Evolutionary conservation across 2,329 filamentous ascomycete species (phyloP), one percentile per base, ranked within the genome.

Genomic region (Diplocarpon mali): DNA sequence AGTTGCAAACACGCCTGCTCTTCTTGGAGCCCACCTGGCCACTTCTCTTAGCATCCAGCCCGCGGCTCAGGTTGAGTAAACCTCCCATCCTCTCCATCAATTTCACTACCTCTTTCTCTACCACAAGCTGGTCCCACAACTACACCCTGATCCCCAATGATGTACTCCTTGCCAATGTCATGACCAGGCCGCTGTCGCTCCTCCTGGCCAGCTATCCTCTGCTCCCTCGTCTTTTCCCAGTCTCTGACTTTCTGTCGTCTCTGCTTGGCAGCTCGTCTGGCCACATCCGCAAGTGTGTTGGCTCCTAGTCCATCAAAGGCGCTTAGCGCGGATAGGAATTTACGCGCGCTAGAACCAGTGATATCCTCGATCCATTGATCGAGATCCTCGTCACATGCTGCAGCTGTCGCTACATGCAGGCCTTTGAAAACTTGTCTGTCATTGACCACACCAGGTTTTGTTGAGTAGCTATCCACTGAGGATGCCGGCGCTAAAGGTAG

Each of bases 371-470:
- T 70, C 57, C 69, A 69, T 0, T 65, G 65, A 54, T 78, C 73
- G 2, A 76, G 66, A 30, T 68, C 62, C 44, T 73, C 68, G 44
- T 78, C 69, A 40, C 73, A 75, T 4, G 74, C 74, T 10, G 75
- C 75, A 5, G 70, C 70, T 27, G 72, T 68, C 5, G 73, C 73
- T 32, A 78, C 67, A 47, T 72, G 70, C 10, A 79, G 60, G 0
- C 75, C 75, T 40, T 68, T 65, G 39, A 78, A 65, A 2, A 78
- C 69, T 53, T 75, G 71, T 37, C 66, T 64, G 53, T 77, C 69
- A 17, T 60, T 60, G 27, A 75, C 67, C 30, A 64, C 30, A 15
- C 56, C 17, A 20, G 40, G 15, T 10, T 38, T 29, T 3, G 31
- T 27, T 29, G 38, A 39, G 17, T 16, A 42, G 13, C 35, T 46